phyloP scores from a whole-genome alignment of 352 stramenopile genomes.

The Globisporangium recalcitrans region DNA sequence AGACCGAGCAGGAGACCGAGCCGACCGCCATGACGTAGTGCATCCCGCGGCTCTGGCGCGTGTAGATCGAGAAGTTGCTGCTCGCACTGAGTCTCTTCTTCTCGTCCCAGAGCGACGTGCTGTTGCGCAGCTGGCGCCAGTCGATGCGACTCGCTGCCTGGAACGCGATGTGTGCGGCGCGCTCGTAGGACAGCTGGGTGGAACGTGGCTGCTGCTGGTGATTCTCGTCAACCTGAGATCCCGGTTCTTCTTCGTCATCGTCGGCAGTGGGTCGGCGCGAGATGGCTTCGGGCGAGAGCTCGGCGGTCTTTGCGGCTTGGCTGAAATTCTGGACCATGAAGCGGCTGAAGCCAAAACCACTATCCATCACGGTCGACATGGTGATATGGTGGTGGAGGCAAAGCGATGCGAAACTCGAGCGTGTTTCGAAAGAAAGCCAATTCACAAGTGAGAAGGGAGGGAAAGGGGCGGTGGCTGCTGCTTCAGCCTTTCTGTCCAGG shows the following conservation, averaged over 20 bases:
- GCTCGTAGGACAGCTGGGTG: conserved; percentile 13
- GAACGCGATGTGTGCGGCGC: conserved; percentile 6
- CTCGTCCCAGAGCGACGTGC: conserved; percentile 18
- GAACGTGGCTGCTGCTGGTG: neutral
- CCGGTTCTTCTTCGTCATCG: neutral
- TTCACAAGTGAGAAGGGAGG: conserved; percentile 11
- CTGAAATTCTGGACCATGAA: conserved; percentile 14
- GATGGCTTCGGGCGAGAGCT: conserved; percentile 4
- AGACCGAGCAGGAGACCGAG: conserved; percentile 16
- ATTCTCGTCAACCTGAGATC: neutral
- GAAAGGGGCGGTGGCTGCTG: neutral
- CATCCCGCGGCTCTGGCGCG: conserved; percentile 18
- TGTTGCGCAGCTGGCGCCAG: conserved; percentile 18
- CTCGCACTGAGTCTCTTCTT: conserved; percentile 13
- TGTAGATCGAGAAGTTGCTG: conserved; percentile 16
- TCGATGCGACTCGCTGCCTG: conserved; percentile 13
- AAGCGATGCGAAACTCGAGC: neutral
- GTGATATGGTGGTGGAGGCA: neutral
- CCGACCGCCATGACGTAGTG: conserved; percentile 18
- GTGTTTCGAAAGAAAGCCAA: conserved; percentile 11
- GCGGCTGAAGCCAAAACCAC: conserved; percentile 13
- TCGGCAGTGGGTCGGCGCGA: conserved; percentile 16
- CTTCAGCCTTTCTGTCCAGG: neutral
- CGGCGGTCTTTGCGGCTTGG: neutral
- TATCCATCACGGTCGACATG: conserved; percentile 12